A percentile compares a stretch with the other conserved stretches of the same genome.
Conservation (phyloP, 75 land plant species). For the Selaginella tamariscina region DNA sequence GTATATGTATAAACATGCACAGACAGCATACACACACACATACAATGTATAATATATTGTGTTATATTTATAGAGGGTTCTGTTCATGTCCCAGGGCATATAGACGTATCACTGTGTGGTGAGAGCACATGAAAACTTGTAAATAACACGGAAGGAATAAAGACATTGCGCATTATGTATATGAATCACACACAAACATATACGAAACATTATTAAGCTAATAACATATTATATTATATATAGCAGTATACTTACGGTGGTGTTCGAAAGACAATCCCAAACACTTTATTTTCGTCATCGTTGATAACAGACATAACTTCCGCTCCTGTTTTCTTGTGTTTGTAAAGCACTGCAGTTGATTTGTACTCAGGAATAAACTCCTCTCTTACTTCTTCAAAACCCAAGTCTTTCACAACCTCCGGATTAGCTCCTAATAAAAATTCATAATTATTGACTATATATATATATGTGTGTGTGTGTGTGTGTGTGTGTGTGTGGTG, state of each 20-base stretch:
- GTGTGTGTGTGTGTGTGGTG: slow-evolving; percentile 12
- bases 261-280: slow-evolving; percentile 91
- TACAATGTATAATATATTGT: no score
- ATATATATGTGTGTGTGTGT: slow-evolving; percentile 15
- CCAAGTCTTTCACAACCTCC: slow-evolving; percentile 60
- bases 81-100: no score
- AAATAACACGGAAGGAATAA: background rate
- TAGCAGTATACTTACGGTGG: slow-evolving; percentile 99
- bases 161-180: no score
- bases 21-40: no score
- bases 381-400: slow-evolving; percentile 71
- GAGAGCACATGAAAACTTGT: background rate
- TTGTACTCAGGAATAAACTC: slow-evolving; percentile 79
- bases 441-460: background rate
- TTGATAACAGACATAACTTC: slow-evolving; percentile 94
- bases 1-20: no score
- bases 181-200: no score
- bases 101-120: no score
- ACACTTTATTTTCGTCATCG: slow-evolving; percentile 95
- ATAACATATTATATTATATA: no score
- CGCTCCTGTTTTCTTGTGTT: slow-evolving; percentile 92
- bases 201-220: no score
- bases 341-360: slow-evolving; percentile 74
- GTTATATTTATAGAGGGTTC: no score
- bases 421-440: slow-evolving; percentile 29